Evolutionary conservation across 768 basidiomycete species (phyloP), one percentile per base, ranked within the genome.

Genomic region (Leccinum subtestaceum): DNA sequence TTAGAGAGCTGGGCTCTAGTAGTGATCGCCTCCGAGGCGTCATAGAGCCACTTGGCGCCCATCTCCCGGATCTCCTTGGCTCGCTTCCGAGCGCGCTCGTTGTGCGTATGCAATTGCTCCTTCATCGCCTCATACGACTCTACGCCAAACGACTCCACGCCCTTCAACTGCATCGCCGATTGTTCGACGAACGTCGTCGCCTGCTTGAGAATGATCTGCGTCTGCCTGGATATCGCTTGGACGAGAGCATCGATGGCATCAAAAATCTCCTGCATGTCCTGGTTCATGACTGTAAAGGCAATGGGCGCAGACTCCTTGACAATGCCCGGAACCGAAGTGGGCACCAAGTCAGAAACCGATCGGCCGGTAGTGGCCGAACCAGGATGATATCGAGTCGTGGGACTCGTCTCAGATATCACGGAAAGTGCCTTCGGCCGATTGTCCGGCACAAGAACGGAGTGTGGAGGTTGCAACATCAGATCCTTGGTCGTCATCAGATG

Each of bases 181-280:
- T 80, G 76, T 51, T 77, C 72, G 43, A 85, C 70, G 53, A 81
- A 70, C 23, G 64, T 63, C 36, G 77, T 70, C 12, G 80, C 81
- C 25, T 72, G 65, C 4, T 52, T 38, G 21, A 72, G 53, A 11
- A 73, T 48, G 3, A 64, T 60, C 38, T 67, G 67, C 9, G 70
- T 71, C 59, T 86, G 84, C 53, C 74, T 75, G 11, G 77, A 77
- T 54, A 87, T 79, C 46, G 79, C 79, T 32, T 71, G 73, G 59
- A 80, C 72, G 36, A 88, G 77, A 1, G 79, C 82, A 62, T 88
- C 86, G 31, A 88, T 75, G 4, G 84, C 84, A 25, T 81, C 81
- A 34, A 82, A 68, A 19, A 88, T 74, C 61, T 87, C 86, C 21
- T 79, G 75, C 53, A 86, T 69, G 57, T 88, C 86, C 53, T 74